phyloP scores from a whole-genome alignment of 306 rosid genomes.

The Vigna trinervia region DNA sequence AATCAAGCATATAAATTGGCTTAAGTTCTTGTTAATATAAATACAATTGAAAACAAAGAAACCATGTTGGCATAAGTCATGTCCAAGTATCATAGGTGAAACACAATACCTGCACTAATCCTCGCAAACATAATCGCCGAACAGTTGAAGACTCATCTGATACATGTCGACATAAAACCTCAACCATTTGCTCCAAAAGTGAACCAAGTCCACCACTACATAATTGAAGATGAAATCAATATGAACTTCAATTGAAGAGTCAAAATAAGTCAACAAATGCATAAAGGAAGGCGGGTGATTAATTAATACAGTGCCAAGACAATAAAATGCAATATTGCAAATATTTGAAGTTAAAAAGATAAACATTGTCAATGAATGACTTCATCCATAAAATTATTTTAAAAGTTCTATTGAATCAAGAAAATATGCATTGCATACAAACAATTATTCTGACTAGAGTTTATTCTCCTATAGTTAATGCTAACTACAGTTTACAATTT shows the following conservation, averaged over 20 bases:
- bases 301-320: conserved; percentile 27
- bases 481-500: too few species aligned
- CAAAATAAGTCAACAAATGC: neutral
- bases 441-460: too few species aligned
- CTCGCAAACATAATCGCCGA: conserved; percentile 91
- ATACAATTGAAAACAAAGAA: conserved; percentile 34
- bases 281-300: neutral
- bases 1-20: conserved; percentile 26
- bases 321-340: conserved; percentile 8
- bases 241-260: conserved; percentile 41
- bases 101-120: conserved; percentile 84
- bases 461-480: too few species aligned
- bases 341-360: conserved; percentile 21
- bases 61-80: neutral
- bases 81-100: conserved; percentile 33
- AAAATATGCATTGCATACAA: too few species aligned
- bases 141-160: conserved; percentile 92
- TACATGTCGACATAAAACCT: conserved; percentile 83
- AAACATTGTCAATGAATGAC: conserved; percentile 5
- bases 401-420: too few species aligned
- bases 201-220: conserved; percentile 80
- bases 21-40: conserved; percentile 18
- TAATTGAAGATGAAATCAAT: conserved; percentile 39
- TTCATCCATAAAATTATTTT: neutral
- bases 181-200: conserved; percentile 86